These are phyloP conservation scores for Botrytis sinoallii DNA, from an alignment of 2,329 filamentous ascomycete species.

Conservation along the genomic window DNA sequence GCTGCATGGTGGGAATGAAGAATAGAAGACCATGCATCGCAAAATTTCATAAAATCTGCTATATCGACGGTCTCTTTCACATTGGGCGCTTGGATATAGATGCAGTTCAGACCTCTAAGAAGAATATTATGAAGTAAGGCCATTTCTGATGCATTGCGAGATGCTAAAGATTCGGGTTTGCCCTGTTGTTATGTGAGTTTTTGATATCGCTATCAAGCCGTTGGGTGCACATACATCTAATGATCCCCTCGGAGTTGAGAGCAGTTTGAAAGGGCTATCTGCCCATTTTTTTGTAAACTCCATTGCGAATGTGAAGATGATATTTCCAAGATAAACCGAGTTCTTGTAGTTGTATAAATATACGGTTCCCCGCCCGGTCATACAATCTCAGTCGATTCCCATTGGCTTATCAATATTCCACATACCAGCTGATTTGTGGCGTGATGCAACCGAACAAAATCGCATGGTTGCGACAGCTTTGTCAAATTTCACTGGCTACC, in stretches of 20 bases:
- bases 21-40: slow-evolving; percentile 27
- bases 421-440: slow-evolving; percentile 15
- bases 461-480: background rate
- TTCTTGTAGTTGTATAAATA: background rate
- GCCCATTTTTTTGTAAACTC: slow-evolving; percentile 20
- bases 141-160: slow-evolving; percentile 38
- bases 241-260: slow-evolving; percentile 18
- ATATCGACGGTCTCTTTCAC: slow-evolving; percentile 41
- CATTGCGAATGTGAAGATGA: background rate
- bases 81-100: slow-evolving; percentile 39
- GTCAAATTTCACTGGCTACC: background rate
- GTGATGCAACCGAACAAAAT: slow-evolving; percentile 7
- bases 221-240: slow-evolving; percentile 7
- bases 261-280: slow-evolving; percentile 23
- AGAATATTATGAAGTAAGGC: slow-evolving; percentile 40
- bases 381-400: background rate
- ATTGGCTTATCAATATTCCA: slow-evolving; percentile 2
- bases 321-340: background rate
- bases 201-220: background rate
- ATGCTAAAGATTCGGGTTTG: slow-evolving; percentile 13
- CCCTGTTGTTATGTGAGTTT: background rate
- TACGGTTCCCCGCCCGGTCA: background rate
- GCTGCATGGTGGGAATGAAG: slow-evolving; percentile 41
- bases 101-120: slow-evolving; percentile 41
- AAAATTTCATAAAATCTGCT: slow-evolving; percentile 34